A percentile compares a stretch with the other conserved stretches of the same genome.
Conservation (phyloP, 345 rosid species). For the Sonneratia alba region DNA sequence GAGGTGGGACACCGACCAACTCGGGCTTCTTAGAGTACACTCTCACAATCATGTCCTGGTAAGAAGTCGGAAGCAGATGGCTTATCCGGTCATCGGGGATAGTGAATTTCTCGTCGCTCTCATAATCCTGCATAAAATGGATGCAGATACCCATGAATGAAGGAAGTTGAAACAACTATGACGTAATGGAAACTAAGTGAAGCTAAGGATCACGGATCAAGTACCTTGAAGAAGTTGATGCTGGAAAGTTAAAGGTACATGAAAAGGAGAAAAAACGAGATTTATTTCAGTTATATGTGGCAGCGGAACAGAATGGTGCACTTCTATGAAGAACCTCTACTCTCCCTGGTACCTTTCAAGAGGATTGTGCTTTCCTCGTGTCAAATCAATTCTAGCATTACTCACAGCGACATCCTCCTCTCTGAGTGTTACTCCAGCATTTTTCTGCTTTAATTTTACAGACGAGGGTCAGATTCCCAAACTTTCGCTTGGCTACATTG, state of each 20-base stretch:
- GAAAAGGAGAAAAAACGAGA: slow-evolving; percentile 9
- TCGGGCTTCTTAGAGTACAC: slow-evolving; percentile 85
- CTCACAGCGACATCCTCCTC: slow-evolving; percentile 75
- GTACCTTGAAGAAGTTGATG: slow-evolving; percentile 91
- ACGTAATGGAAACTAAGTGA: background rate
- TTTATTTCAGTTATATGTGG: background rate
- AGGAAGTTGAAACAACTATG: background rate
- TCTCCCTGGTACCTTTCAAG: slow-evolving; percentile 55
- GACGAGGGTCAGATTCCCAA: background rate
- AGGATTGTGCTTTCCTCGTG: slow-evolving; percentile 78
- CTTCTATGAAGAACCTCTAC: background rate
- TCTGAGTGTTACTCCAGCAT: slow-evolving; percentile 45
- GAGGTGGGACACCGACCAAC: slow-evolving; percentile 38
- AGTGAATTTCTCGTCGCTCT: slow-evolving; percentile 61
- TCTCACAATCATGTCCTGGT: slow-evolving; percentile 88
- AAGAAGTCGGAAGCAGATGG: slow-evolving; percentile 74
- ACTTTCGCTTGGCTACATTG: background rate
- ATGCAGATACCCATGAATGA: background rate
- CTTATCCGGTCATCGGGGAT: slow-evolving; percentile 68
- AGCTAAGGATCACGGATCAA: slow-evolving; percentile 4
- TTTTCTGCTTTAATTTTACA: slow-evolving; percentile 34
- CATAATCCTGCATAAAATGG: slow-evolving; percentile 52
- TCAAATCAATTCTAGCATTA: slow-evolving; percentile 82
- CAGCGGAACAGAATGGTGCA: slow-evolving; percentile 4
- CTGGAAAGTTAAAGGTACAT: slow-evolving; percentile 29